Percentiles rank a stretch among this genome's conserved stretches.
Evolutionary conservation across 495 filamentous ascomycete species (phyloP).

Genomic region (Talaromyces trachyspermus): DNA sequence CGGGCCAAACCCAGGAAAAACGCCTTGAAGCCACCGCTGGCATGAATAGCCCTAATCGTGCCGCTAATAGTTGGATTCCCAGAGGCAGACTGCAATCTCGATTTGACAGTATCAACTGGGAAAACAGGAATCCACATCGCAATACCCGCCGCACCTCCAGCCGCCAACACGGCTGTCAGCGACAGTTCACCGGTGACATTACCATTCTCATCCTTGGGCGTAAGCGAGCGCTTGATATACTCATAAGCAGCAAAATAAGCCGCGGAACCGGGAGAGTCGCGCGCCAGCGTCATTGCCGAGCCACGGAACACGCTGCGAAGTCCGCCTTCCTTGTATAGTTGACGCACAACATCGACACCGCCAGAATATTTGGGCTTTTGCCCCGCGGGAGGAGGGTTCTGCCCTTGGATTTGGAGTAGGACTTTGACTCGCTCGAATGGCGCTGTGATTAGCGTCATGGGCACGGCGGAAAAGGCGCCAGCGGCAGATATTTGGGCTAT

Average conservation of each 20-base stretch:
- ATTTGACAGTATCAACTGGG: conserved; percentile 96
- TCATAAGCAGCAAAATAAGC: conserved; percentile 98
- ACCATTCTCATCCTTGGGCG: conserved; percentile 75
- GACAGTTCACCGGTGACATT: conserved; percentile 64
- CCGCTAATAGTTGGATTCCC: conserved; percentile 78
- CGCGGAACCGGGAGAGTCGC: conserved; percentile 86
- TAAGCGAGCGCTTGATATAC: conserved; percentile 79
- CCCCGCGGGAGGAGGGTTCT: conserved; percentile 74
- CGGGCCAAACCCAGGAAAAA: conserved; percentile 97
- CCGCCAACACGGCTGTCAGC: conserved; percentile 72
- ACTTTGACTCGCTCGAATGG: conserved; percentile 99
- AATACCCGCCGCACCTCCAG: conserved; percentile 84
- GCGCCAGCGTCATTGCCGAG: conserved; percentile 79
- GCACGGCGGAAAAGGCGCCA: conserved; percentile 95
- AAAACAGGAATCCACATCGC: conserved; percentile 99
- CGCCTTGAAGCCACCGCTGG: conserved; percentile 72
- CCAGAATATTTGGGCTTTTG: conserved; percentile 91
- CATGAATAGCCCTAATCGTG: conserved; percentile 71
- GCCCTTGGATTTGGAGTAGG: conserved; percentile 93
- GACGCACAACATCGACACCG: conserved; percentile 86
- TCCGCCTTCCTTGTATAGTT: conserved; percentile 89
- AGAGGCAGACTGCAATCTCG: conserved; percentile 82
- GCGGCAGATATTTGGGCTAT: conserved; percentile 86
- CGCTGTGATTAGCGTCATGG: conserved; percentile 95
- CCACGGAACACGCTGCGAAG: conserved; percentile 87